phyloP scores from a whole-genome alignment of 2,329 filamentous ascomycete species.

The Ophiostoma tasmaniense region DNA sequence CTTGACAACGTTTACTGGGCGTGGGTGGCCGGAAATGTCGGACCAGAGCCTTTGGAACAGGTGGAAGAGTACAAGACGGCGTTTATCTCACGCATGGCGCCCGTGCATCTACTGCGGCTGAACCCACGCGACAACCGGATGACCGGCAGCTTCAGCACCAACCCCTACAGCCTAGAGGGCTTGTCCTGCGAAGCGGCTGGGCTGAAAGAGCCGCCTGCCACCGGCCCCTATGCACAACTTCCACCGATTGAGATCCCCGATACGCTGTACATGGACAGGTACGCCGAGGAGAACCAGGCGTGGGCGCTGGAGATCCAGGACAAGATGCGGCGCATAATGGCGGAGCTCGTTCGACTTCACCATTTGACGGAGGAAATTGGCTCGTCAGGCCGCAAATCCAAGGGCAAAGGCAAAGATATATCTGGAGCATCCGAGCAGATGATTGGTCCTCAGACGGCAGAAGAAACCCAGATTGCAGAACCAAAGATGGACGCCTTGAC shows the following conservation, averaged over 20 bases:
- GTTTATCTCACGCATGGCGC: conserved; percentile 10
- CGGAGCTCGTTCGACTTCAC: not conserved
- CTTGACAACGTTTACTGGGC: not conserved
- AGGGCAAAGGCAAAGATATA: not conserved
- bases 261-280: conserved; percentile 24
- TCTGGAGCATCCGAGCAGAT: not conserved
- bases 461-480: not conserved
- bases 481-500: not conserved
- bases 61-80: conserved; percentile 11
- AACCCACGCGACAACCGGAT: conserved; percentile 11
- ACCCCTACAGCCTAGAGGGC: not conserved
- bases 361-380: not conserved
- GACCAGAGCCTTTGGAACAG: not conserved
- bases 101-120: conserved; percentile 22
- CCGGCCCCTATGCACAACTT: not conserved
- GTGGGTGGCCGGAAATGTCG: not conserved
- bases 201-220: not conserved
- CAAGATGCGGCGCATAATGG: conserved; percentile 8
- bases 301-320: not conserved
- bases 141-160: not conserved
- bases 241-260: conserved; percentile 22
- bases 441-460: not conserved
- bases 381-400: not conserved
- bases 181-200: not conserved
- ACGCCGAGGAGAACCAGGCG: conserved; percentile 22